Conservation (phyloP, 306 rosid genomes). For the Prunus davidiana region DNA sequence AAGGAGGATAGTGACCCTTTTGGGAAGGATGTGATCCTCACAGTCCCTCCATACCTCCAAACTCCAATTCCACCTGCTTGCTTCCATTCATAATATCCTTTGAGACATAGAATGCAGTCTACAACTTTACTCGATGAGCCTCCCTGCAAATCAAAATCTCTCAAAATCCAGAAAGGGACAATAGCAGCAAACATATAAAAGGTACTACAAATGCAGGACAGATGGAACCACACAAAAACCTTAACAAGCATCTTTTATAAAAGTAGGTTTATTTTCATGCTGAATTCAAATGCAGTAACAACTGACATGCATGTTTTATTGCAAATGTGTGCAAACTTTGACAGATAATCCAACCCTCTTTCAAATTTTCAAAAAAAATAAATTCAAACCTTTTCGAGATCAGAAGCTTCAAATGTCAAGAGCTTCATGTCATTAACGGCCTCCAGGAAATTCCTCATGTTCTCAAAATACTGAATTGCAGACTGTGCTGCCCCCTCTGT, state of each 20-base stretch:
- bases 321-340: neutral
- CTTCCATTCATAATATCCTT: slow-evolving; percentile 93
- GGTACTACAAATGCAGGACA: too few relatives aligned
- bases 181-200: neutral
- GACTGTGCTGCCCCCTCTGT: slow-evolving; percentile 89
- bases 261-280: neutral
- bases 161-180: neutral
- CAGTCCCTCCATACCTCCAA: slow-evolving; percentile 99
- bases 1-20: slow-evolving; percentile 57
- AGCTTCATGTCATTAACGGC: slow-evolving; percentile 84
- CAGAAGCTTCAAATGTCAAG: slow-evolving; percentile 93
- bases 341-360: neutral
- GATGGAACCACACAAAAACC: too few relatives aligned
- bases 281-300: neutral
- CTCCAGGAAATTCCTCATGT: slow-evolving; percentile 89
- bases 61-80: slow-evolving; percentile 89
- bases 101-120: slow-evolving; percentile 94
- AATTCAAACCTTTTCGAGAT: slow-evolving; percentile 73
- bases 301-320: neutral
- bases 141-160: slow-evolving; percentile 54
- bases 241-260: neutral
- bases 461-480: slow-evolving; percentile 94
- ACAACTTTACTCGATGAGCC: slow-evolving; percentile 90
- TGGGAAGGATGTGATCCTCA: slow-evolving; percentile 71
- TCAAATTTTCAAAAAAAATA: neutral